Base-by-base conservation (phyloP, 495 filamentous ascomycete species). In the Xylaria castorea region DNA sequence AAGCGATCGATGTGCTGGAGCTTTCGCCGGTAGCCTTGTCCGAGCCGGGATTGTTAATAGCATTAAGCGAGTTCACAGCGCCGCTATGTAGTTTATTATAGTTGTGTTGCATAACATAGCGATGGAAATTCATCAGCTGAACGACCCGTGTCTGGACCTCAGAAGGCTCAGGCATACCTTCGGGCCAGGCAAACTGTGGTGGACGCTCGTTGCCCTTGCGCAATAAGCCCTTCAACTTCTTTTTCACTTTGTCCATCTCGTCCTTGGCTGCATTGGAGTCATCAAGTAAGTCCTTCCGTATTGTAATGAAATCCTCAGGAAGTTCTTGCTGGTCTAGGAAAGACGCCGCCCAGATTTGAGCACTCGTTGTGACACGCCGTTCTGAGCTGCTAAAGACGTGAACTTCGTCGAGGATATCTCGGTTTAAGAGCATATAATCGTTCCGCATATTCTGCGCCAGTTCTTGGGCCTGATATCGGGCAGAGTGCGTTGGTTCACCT, bases 191-290 rank as follows among this genome's bases (percentile, higher is more conserved):
- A 78, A 99, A 99, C 78, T 98, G 95, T 22, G 94, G 89, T 20
- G 96, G 95, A 8, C 95, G 92, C 72, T 92, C 87, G 67, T 92
- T 93, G 3, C 97, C 97, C 79, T 97, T 91, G 34, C 96, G 88
- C 66, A 99, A 83, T 48, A 99, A 86, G 2, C 92, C 89, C 83
- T 99, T 99, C 6, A 99, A 86, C 89, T 97, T 97, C 88, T 98
- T 98, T 86, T 99, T 99, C 60, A 99, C 96, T 80, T 97, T 97
- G 82, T 99, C 96, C 95, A 98, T 99, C 75, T 97, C 95, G 81
- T 98, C 97, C 80, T 99, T 99, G 66, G 96, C 96, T n/a, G 96
- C 96, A 82, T 99, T 99, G 1, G 94, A 97, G 78, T 99, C 96
- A 80, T 99, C 96, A 8, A 99, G 86, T 2, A 99, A 86, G 80